These are phyloP conservation scores for Leishmania amazonensis DNA, from an alignment of 208 protist species.

Conservation along the genomic window DNA sequence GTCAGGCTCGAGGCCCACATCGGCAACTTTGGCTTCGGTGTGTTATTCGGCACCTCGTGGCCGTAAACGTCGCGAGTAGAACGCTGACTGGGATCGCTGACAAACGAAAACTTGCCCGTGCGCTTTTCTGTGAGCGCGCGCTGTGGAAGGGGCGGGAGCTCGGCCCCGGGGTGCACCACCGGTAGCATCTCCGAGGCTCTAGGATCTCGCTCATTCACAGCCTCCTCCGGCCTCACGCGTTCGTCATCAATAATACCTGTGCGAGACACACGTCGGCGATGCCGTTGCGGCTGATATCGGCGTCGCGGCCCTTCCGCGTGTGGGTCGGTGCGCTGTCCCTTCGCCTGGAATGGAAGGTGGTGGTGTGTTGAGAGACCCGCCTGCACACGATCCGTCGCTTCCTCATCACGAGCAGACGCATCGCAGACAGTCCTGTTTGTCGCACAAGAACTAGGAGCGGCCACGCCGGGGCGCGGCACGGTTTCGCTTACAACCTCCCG, in stretches of 20 bases:
- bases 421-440: background rate
- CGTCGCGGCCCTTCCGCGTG: background rate
- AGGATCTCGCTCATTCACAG: background rate
- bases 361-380: background rate
- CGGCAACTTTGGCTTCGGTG: constrained; percentile 60
- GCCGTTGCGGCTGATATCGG: background rate
- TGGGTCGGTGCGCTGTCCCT: background rate
- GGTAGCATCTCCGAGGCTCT: background rate
- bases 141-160: constrained; percentile 1
- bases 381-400: background rate
- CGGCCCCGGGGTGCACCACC: constrained; percentile 14
- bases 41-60: constrained; percentile 63
- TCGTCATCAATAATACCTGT: background rate
- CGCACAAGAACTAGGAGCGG: background rate
- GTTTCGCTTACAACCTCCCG: background rate
- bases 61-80: constrained; percentile 19
- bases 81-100: constrained; percentile 31
- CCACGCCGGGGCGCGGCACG: background rate
- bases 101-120: constrained; percentile 52
- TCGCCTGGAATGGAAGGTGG: constrained; percentile 8
- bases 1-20: constrained; percentile 81
- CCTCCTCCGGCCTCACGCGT: background rate
- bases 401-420: background rate
- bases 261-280: background rate
- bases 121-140: constrained; percentile 9